phyloP scores from a whole-genome alignment of 306 rosid genomes.

The Castanea mollissima region DNA sequence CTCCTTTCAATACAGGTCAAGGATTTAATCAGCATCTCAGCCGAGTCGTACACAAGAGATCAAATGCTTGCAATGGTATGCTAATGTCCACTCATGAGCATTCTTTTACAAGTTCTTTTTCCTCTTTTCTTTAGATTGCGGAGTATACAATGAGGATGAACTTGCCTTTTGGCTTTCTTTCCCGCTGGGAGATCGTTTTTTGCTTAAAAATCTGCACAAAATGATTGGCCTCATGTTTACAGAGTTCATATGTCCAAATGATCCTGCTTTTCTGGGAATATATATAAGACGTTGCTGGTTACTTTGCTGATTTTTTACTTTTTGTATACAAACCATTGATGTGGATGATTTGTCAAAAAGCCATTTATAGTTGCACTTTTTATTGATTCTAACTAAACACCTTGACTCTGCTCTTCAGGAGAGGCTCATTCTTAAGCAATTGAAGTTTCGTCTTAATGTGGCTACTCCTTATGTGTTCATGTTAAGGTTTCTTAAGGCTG shows the following conservation, averaged over 20 bases:
- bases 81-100: neutral
- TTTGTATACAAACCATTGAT: neutral
- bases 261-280: neutral
- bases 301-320: neutral
- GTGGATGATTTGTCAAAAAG: neutral
- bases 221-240: neutral
- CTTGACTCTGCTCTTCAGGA: slow-evolving; percentile 55
- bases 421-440: slow-evolving; percentile 60
- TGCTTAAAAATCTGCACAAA: neutral
- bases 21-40: slow-evolving; percentile 79
- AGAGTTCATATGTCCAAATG: neutral
- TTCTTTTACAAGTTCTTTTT: neutral
- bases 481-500: slow-evolving; percentile 93
- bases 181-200: neutral
- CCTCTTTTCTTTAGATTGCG: neutral
- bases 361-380: neutral
- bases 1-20: slow-evolving; percentile 48
- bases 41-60: slow-evolving; percentile 78
- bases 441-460: slow-evolving; percentile 74
- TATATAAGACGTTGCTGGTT: neutral
- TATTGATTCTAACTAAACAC: slow-evolving; percentile 5
- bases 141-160: neutral
- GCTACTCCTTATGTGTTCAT: slow-evolving; percentile 90
- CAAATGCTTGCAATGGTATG: slow-evolving; percentile 84
- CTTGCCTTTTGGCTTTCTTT: neutral